A percentile compares a stretch with the other conserved stretches of the same genome.
These are phyloP conservation scores for Lanmaoa pseudosensibilis DNA, from an alignment of 768 basidiomycete species.

Conservation along the genomic window DNA sequence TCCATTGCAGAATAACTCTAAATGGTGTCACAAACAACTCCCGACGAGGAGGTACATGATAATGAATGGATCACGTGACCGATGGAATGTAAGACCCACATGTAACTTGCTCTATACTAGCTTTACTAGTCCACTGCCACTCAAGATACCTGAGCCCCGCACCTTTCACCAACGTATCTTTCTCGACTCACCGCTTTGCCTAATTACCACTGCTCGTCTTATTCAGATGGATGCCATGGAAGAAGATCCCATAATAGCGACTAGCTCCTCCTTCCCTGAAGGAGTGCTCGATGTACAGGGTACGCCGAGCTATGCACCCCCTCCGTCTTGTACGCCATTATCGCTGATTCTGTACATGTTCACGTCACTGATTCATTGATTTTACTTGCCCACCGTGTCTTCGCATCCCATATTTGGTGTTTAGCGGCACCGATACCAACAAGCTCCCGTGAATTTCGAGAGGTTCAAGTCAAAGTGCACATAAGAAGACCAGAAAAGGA, in stretches of 20 bases:
- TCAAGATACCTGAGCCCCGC: slow-evolving; percentile 22
- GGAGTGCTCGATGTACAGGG: slow-evolving; percentile 20
- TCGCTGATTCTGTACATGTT: background rate
- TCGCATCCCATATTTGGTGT: background rate
- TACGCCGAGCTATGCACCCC: slow-evolving; percentile 12
- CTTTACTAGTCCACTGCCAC: slow-evolving; percentile 16
- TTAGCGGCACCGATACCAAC: slow-evolving; percentile 26
- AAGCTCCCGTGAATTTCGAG: slow-evolving; percentile 60
- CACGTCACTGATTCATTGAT: slow-evolving; percentile 11
- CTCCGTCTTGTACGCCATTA: slow-evolving; percentile 22
- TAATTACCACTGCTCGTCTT: background rate
- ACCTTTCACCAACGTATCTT: slow-evolving; percentile 6
- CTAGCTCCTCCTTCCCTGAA: slow-evolving; percentile 22
- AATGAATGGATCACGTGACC: slow-evolving; percentile 21
- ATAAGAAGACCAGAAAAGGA: slow-evolving; percentile 77
- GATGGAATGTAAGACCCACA: background rate
- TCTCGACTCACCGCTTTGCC: background rate
- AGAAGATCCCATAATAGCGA: slow-evolving; percentile 31
- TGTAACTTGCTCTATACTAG: slow-evolving; percentile 5
- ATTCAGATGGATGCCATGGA: slow-evolving; percentile 36
- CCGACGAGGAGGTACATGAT: background rate
- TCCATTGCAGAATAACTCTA: background rate
- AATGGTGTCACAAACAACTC: background rate
- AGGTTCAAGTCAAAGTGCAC: slow-evolving; percentile 83
- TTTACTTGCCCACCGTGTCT: background rate